A percentile compares a stretch with the other conserved stretches of the same genome.
Conservation (phyloP, 2,329 filamentous ascomycete species). For the Clonostachys sp. region DNA sequence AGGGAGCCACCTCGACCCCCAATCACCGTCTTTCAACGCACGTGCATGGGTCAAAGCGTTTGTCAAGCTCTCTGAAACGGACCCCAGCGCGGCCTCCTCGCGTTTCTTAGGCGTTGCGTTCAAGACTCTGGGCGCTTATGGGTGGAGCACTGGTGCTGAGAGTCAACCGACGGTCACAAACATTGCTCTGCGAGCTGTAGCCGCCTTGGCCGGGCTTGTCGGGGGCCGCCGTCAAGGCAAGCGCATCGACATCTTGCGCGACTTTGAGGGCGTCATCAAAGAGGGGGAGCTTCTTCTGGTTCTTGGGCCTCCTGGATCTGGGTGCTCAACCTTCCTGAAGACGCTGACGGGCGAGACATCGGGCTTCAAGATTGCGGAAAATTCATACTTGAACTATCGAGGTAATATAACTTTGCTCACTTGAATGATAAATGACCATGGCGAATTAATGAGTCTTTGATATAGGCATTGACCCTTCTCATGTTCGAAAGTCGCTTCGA, state of each 20-base stretch:
- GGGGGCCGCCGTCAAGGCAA: conserved; percentile 13
- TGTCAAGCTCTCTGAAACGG: conserved; percentile 15
- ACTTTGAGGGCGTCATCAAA: conserved; percentile 45
- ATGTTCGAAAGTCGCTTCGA: conserved; percentile 59
- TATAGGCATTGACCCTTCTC: conserved; percentile 29
- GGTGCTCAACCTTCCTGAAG: conserved; percentile 65
- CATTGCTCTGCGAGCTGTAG: conserved; percentile 9
- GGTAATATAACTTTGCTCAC: conserved; percentile 30
- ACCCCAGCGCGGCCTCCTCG: conserved; percentile 11
- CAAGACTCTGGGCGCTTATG: conserved; percentile 14
- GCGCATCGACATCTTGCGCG: conserved; percentile 40
- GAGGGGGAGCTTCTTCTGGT: conserved; percentile 53
- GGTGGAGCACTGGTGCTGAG: conserved; percentile 13
- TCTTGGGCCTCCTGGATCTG: conserved; percentile 45
- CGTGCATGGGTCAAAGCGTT: conserved; percentile 16
- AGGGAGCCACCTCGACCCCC: conserved; percentile 13
- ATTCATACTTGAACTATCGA: conserved; percentile 60
- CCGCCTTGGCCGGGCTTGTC: background rate
- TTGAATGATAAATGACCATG: conserved; percentile 17
- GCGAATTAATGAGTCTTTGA: conserved; percentile 37
- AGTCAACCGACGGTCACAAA: conserved; percentile 15
- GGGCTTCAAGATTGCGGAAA: conserved; percentile 56
- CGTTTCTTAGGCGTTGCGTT: conserved; percentile 21
- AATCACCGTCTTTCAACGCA: conserved; percentile 15
- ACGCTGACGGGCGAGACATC: conserved; percentile 52